Evolutionary conservation across 2,329 filamentous ascomycete genomes (phyloP).

Genomic region (Hysterium pulicare): DNA sequence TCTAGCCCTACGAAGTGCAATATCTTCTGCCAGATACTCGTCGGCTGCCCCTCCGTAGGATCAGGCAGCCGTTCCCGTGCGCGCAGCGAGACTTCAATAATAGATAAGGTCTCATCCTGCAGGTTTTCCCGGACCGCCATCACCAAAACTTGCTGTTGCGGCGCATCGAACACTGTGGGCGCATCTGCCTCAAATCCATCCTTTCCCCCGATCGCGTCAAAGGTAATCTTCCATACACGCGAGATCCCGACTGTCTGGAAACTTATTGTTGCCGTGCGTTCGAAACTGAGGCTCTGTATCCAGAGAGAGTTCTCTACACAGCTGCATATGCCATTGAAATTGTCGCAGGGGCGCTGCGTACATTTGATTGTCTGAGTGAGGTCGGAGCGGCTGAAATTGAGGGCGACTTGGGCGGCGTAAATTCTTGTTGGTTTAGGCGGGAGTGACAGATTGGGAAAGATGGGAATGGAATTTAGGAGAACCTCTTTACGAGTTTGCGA

Average conservation of each 20-base stretch:
- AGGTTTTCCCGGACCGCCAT: too few species aligned
- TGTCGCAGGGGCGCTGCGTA: conserved; percentile 4
- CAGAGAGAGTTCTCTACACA: conserved; percentile 11
- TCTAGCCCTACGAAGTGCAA: too few species aligned
- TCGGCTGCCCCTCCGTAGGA: too few species aligned
- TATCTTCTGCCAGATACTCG: too few species aligned
- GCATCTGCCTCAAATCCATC: conserved; percentile 8
- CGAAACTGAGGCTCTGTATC: conserved; percentile 2
- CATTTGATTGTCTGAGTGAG: conserved; percentile 22
- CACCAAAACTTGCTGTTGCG: conserved; percentile 23
- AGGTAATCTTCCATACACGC: conserved; percentile 24
- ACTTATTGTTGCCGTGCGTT: conserved; percentile 1
- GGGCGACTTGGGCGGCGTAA: conserved; percentile 14
- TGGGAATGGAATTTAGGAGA: too few species aligned
- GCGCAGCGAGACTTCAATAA: too few species aligned
- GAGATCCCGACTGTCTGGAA: conserved; percentile 9
- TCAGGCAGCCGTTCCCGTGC: too few species aligned
- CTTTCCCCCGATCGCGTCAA: conserved; percentile 27
- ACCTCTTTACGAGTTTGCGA: conserved; percentile 24
- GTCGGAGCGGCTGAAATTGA: conserved; percentile 22
- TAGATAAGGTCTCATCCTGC: too few species aligned
- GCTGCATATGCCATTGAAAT: neutral
- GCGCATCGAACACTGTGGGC: conserved; percentile 18
- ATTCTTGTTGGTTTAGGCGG: conserved; percentile 23
- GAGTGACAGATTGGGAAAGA: conserved; percentile 24